Conservation (phyloP, 768 basidiomycete genomes). For the Panaeolus papilionaceus region DNA sequence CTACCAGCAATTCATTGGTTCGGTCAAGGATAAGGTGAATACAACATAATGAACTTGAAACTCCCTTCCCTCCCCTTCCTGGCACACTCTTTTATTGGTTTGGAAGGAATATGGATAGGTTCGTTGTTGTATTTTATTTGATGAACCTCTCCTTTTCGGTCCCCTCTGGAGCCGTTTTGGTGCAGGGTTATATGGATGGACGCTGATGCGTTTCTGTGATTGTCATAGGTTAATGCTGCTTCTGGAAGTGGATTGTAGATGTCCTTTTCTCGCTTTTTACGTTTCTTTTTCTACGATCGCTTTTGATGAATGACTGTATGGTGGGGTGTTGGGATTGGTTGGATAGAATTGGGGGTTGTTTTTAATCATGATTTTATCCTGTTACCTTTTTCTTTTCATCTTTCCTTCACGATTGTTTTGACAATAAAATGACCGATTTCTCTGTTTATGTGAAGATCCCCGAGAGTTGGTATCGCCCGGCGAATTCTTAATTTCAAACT, state of each 20-base stretch:
- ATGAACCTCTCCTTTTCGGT: conserved; percentile 1
- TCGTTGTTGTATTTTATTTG: neutral
- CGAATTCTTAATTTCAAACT: neutral
- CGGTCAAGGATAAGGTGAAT: conserved; percentile 88
- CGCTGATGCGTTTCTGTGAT: conserved; percentile 20
- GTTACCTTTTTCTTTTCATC: neutral
- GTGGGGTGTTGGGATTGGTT: neutral
- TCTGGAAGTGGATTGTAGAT: conserved; percentile 29
- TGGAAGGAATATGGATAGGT: conserved; percentile 3
- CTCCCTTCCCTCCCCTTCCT: neutral
- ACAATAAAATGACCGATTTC: conserved; percentile 4
- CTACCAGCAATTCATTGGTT: conserved; percentile 93
- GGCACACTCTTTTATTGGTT: neutral
- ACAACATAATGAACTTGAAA: conserved; percentile 27
- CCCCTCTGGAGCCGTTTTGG: conserved; percentile 11
- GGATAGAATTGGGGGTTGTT: neutral
- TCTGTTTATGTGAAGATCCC: neutral
- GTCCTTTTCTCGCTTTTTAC: neutral
- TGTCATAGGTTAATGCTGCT: conserved; percentile 36
- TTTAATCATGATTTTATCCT: neutral
- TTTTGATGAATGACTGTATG: neutral
- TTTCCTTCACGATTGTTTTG: neutral
- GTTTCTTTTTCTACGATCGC: neutral
- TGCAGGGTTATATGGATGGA: neutral
- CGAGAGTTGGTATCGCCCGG: neutral